phyloP scores from a whole-genome alignment of 306 rosid genomes.

The Citrullus amarus region DNA sequence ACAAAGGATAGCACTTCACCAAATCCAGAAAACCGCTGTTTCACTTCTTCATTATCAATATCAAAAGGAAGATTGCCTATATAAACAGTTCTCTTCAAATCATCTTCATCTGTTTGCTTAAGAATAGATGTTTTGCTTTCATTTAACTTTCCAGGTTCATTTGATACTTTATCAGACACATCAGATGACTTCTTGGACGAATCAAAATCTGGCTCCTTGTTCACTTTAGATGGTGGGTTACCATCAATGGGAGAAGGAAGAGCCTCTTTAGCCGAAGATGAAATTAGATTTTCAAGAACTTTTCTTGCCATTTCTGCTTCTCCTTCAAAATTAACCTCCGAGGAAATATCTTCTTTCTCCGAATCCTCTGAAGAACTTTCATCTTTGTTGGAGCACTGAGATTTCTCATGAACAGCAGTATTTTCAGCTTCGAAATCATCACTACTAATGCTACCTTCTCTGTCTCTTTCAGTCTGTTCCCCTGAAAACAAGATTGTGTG shows the following conservation, averaged over 20 bases:
- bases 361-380: constrained; percentile 29
- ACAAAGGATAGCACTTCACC: constrained; percentile 73
- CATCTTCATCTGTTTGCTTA: constrained; percentile 46
- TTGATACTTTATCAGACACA: constrained; percentile 13
- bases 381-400: constrained; percentile 22
- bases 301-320: constrained; percentile 79
- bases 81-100: constrained; percentile 68
- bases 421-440: constrained; percentile 37
- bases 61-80: constrained; percentile 84
- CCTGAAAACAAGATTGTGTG: constrained; percentile 24
- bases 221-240: constrained; percentile 19
- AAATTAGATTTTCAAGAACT: constrained; percentile 53
- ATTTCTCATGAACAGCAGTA: constrained; percentile 12
- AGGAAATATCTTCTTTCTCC: constrained; percentile 27
- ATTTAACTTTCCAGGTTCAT: constrained; percentile 24
- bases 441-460: constrained; percentile 29
- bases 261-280: constrained; percentile 36
- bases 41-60: constrained; percentile 56
- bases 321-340: constrained; percentile 58
- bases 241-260: constrained; percentile 25
- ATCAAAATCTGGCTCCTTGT: constrained; percentile 22
- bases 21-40: constrained; percentile 69
- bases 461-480: constrained; percentile 27
- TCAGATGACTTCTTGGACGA: constrained; percentile 22
- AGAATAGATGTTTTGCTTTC: constrained; percentile 19